phyloP scores from a whole-genome alignment of 2,329 filamentous ascomycete species.

The Scortechinia acanthostroma region DNA sequence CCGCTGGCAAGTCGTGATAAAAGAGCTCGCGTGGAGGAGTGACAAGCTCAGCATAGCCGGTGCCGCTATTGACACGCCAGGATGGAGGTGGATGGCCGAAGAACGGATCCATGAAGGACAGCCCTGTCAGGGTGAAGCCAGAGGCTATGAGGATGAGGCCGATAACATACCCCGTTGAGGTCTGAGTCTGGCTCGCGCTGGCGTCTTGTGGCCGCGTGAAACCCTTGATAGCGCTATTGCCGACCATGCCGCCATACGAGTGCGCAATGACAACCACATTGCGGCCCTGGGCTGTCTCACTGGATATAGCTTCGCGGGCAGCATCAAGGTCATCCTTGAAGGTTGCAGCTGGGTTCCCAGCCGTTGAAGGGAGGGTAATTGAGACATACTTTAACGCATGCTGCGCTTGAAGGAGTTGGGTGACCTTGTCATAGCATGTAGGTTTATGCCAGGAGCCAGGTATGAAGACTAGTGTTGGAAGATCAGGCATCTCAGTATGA shows the following conservation, averaged over 20 bases:
- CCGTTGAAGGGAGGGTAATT: slow-evolving; percentile 28
- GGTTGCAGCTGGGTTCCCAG: slow-evolving; percentile 19
- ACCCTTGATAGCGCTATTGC: slow-evolving; percentile 33
- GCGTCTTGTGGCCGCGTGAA: slow-evolving; percentile 16
- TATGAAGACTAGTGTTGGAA: slow-evolving; percentile 29
- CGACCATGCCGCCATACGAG: slow-evolving; percentile 38
- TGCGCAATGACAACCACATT: slow-evolving; percentile 37
- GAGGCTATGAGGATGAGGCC: slow-evolving; percentile 34
- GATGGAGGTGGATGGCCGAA: slow-evolving; percentile 29
- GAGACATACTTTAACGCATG: slow-evolving; percentile 22
- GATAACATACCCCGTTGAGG: slow-evolving; percentile 25
- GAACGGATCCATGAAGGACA: slow-evolving; percentile 29
- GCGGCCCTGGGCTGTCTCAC: slow-evolving; percentile 22
- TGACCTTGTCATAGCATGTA: slow-evolving; percentile 23
- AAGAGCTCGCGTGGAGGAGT: slow-evolving; percentile 28
- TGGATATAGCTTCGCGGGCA: slow-evolving; percentile 21
- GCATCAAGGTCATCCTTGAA: slow-evolving; percentile 32
- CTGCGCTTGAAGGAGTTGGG: slow-evolving; percentile 18
- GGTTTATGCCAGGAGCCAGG: slow-evolving; percentile 37
- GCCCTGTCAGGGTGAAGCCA: slow-evolving; percentile 26
- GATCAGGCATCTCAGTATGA: not conserved
- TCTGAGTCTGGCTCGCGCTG: not conserved
- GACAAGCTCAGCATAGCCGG: slow-evolving; percentile 29
- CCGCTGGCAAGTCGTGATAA: slow-evolving; percentile 37
- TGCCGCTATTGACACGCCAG: slow-evolving; percentile 27